These are phyloP conservation scores for Kodamaea fungicola DNA, from an alignment of 1,139 yeast genomes.

Conservation along the genomic window DNA sequence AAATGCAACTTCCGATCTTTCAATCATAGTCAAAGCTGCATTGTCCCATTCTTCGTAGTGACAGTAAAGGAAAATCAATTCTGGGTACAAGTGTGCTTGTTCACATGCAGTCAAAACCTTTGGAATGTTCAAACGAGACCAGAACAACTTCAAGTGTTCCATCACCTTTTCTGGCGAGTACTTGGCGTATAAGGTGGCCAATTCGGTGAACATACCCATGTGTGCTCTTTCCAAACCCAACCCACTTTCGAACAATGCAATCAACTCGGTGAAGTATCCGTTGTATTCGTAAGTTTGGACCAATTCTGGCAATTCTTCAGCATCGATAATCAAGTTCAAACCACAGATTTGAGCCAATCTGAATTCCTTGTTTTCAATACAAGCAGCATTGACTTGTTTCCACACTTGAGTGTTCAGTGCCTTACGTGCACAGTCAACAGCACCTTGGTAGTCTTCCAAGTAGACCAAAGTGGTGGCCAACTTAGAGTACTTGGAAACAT, in stretches of 20 bases:
- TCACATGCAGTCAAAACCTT: slow-evolving; percentile 95
- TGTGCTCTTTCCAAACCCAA: slow-evolving; percentile 97
- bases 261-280: slow-evolving; percentile 90
- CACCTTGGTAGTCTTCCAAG: slow-evolving; percentile 88
- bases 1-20: slow-evolving; percentile 87
- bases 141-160: slow-evolving; percentile 95
- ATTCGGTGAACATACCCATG: slow-evolving; percentile 99
- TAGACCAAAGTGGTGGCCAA: slow-evolving; percentile 93
- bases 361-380: slow-evolving; percentile 93
- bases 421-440: slow-evolving; percentile 98
- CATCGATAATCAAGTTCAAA: slow-evolving; percentile 91
- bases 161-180: slow-evolving; percentile 87
- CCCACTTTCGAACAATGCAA: slow-evolving; percentile 92
- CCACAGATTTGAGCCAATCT: slow-evolving; percentile 99
- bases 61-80: slow-evolving; percentile 90
- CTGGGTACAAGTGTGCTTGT: slow-evolving; percentile 93
- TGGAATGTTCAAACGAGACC: slow-evolving; percentile 98
- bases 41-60: slow-evolving; percentile 99
- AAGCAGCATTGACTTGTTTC: slow-evolving; percentile 97
- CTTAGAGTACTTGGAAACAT: slow-evolving; percentile 90
- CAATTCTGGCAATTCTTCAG: slow-evolving; percentile 91
- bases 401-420: slow-evolving; percentile 92
- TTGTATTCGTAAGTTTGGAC: slow-evolving; percentile 83
- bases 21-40: slow-evolving; percentile 97
- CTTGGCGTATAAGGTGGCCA: slow-evolving; percentile 86